Evolutionary conservation across 768 basidiomycete species (phyloP), one percentile per base, ranked within the genome.

Genomic region (Dictyophora rubrovolvata): DNA sequence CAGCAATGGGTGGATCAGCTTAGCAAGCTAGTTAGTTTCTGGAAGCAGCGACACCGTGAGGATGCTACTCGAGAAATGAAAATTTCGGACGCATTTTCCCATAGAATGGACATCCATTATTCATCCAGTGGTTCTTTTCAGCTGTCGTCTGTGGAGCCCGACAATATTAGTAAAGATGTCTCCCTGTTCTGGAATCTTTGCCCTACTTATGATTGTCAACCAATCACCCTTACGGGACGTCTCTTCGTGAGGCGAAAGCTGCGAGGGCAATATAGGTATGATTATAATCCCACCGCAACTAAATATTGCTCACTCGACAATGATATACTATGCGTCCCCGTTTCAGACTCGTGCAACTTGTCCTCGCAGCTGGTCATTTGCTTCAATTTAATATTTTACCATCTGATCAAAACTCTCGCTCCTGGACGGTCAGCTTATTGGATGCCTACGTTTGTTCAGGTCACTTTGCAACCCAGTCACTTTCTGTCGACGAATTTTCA

Each of bases 361-460:
- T 90, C 64, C 77, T 98, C 10, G 73, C 91, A 2, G 73, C 82
- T 1, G 93, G 93, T 0, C 81, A 86, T 66, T 72, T 98, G 14
- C 74, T 91, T 21, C 78, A 78, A 61, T 97, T 83, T 71, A 78
- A 77, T 62, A 79, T 91, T 63, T 79, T 71, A n/a, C 78, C 79
- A 2, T 71, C 79, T 1, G 68, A 92, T 50, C 82, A 89, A 63
- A 74, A 75, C 28, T 76, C 79, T 10, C 75, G 79, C 62, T 69
- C 75, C 55, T 80, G 75, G 65, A 77, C 79, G 9, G 78, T 86
- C 54, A 79, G 76, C 62, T 77, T 92, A 10, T 68, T 85, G 21
- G 87, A 89, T 66, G 84, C 84, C 8, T 92, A 94, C 70, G 78
- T 93, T 28, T 85, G 80, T 67, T 94, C 93, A n/a, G 93, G 94